phyloP scores from a whole-genome alignment of 2,329 filamentous ascomycete species.

The Macrophomina pseudophaseolina region DNA sequence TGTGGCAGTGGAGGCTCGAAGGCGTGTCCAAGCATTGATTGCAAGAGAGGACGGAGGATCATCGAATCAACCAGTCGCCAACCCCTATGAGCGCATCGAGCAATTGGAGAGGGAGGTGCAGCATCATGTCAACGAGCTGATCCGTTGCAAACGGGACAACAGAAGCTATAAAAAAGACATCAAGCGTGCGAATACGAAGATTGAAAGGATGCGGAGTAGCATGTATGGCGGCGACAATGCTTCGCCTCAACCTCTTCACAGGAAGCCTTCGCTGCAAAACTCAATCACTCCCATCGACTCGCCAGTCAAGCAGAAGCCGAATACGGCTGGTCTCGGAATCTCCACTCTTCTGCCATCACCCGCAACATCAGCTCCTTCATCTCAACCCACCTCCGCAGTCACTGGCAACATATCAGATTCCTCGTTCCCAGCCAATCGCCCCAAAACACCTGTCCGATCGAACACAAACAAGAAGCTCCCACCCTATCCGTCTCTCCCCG shows the following conservation, averaged over 20 bases:
- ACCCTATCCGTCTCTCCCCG: constrained; percentile 6
- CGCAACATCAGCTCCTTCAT: not conserved
- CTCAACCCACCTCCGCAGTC: constrained; percentile 8
- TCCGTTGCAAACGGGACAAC: constrained; percentile 56
- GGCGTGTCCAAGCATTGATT: constrained; percentile 36
- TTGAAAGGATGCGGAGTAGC: constrained; percentile 17
- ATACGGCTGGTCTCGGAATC: constrained; percentile 1
- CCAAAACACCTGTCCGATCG: constrained; percentile 1
- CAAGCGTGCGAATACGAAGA: constrained; percentile 23
- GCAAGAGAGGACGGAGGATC: constrained; percentile 28
- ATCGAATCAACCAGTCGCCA: not conserved
- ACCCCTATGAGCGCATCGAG: constrained; percentile 32
- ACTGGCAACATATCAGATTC: constrained; percentile 11
- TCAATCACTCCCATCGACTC: not conserved
- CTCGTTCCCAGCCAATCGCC: not conserved
- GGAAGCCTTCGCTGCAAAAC: not conserved
- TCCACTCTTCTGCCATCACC: constrained; percentile 1
- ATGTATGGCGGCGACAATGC: not conserved
- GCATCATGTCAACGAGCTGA: constrained; percentile 54
- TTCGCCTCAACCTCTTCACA: not conserved
- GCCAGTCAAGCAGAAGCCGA: not conserved
- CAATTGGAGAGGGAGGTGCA: constrained; percentile 47
- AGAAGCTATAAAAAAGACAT: constrained; percentile 47
- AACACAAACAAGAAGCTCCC: constrained; percentile 19
- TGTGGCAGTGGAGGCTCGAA: constrained; percentile 41